Base-by-base conservation (phyloP, 2,329 filamentous ascomycete genomes). In the Gliomastix tumulicola region DNA sequence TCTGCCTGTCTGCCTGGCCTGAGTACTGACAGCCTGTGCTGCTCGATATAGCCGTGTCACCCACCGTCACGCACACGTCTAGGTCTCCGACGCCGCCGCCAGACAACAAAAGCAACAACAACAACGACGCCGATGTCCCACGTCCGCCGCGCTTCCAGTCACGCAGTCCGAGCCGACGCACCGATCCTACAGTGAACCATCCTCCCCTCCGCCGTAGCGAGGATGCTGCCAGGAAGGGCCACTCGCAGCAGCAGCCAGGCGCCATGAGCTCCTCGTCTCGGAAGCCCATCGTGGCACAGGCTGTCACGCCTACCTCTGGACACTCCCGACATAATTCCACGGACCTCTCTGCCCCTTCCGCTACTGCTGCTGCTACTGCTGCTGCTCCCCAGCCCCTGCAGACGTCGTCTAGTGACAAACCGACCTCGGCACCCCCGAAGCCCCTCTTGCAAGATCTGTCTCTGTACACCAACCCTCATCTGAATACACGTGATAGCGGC, bases 381-480 rank as follows among this genome's bases (percentile, higher is more conserved):
- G n/a, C n/a, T n/a, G n/a, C n/a, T n/a, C n/a, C n/a, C n/a, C n/a
- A n/a, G n/a, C n/a, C n/a, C n/a, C n/a, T n/a, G n/a, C n/a, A n/a
- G n/a, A 30, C n/a, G n/a, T 35, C 49, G 44, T 20, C 41, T 50
- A 30, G 43, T 56, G 37, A 54, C 53, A 66, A 65, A 34, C 59
- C 64, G 20, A 53, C 59, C 36, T 62, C 66, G 21, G 55, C 63
- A 36, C 56, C 68, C 38, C 66, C 70, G 21, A 61, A 58, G 39
- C 66, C 80, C n/a, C 65, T 86, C 32, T 59, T 84, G 33, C 72
- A 76, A 43, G 80, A 86, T 54, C 62, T 76, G 30, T 82, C 81
- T 30, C 67, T 79, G 39, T 85, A 84, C 56, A 70, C 73, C 32
- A 82, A 83, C 53, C 61, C 74, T 12, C 69, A 74, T 45, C 57